Percentiles rank a stretch among this genome's conserved stretches.
These are phyloP conservation scores for Dothideomycetidae sp. DNA, from an alignment of 2,329 filamentous ascomycete species.

Conservation along the genomic window DNA sequence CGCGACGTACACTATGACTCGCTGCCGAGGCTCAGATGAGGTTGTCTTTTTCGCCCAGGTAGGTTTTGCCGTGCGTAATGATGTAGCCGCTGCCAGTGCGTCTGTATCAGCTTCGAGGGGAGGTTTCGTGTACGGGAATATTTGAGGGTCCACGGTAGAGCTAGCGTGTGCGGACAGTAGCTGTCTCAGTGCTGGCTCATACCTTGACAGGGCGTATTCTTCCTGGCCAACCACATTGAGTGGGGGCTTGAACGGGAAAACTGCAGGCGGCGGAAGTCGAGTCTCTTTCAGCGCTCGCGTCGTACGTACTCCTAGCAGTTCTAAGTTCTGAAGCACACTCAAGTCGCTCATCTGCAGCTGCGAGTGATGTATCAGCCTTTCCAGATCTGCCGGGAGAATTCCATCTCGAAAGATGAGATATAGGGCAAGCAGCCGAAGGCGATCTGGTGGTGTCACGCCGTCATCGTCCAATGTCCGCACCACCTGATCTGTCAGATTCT, in stretches of 20 bases:
- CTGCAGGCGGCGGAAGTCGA: conserved; percentile 46
- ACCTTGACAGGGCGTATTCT: conserved; percentile 76
- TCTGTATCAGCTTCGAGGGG: conserved; percentile 48
- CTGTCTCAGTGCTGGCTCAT: conserved; percentile 65
- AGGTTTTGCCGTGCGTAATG: conserved; percentile 78
- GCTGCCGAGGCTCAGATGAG: conserved; percentile 64
- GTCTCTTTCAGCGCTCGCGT: conserved; percentile 64
- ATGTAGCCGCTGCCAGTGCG: conserved; percentile 44
- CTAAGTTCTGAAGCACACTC: conserved; percentile 61
- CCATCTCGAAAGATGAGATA: conserved; percentile 81
- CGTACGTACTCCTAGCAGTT: conserved; percentile 64
- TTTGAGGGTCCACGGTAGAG: conserved; percentile 28
- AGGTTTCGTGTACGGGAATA: conserved; percentile 36
- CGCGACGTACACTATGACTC: conserved; percentile 86
- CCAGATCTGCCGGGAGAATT: conserved; percentile 67
- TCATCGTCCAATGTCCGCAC: conserved; percentile 82
- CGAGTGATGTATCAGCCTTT: conserved; percentile 71
- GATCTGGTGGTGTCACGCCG: conserved; percentile 54
- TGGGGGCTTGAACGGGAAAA: conserved; percentile 56
- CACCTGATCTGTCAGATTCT: conserved; percentile 73
- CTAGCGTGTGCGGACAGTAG: conserved; percentile 57
- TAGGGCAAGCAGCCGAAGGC: conserved; percentile 70
- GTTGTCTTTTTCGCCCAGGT: conserved; percentile 81
- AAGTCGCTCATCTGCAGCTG: conserved; percentile 60
- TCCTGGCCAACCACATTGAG: conserved; percentile 43